Base-by-base conservation (phyloP, 345 rosid genomes). In the Crucihimalaya himalaica region DNA sequence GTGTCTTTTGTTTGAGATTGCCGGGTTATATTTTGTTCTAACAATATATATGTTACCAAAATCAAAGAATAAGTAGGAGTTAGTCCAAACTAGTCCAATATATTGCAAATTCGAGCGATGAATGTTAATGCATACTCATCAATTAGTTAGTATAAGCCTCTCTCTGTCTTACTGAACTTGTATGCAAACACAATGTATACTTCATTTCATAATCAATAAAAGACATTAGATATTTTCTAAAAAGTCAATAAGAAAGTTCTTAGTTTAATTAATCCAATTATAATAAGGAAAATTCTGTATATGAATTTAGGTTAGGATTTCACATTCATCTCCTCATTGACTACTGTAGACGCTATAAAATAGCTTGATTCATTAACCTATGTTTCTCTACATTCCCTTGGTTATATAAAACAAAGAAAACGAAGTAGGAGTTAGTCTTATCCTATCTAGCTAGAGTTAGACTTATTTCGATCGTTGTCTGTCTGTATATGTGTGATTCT, bases 341-440 rank as follows among this genome's bases (percentile, higher is more conserved):
- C 32, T 12, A 18, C 8, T 18, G 37, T 51, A 51, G 3, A 51
- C 16, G 14, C 2, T 28, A n/a, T 31, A 9, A 27, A 27, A 27
- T 27, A 27, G 3, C 5, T 4, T 4, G 28, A 27, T 27, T 27
- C 4, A 27, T 27, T 10, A 9, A 35, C 13, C 39, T 67, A 68
- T 20, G 74, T 47, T 46, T 21, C 11, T 66, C 25, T 37, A 21
- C 35, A 5, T 37, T 37, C 23, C 37, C 3, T 48, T 60, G 20
- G 21, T 28, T 16, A 28, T 47, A 0, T 3, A 12, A 34, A 4
- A 35, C 2, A 63, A 28, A 35, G 2, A 16, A 34, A 70, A 59
- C 59, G 54, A 48, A 71, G 70, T 29, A 52, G 70, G 76, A 40
- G 70, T 31, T 29, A 40, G 63, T 72, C 70, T 72, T 31, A 19